phyloP scores from a whole-genome alignment of 148 eudicot species.

The Spergularia marina region DNA sequence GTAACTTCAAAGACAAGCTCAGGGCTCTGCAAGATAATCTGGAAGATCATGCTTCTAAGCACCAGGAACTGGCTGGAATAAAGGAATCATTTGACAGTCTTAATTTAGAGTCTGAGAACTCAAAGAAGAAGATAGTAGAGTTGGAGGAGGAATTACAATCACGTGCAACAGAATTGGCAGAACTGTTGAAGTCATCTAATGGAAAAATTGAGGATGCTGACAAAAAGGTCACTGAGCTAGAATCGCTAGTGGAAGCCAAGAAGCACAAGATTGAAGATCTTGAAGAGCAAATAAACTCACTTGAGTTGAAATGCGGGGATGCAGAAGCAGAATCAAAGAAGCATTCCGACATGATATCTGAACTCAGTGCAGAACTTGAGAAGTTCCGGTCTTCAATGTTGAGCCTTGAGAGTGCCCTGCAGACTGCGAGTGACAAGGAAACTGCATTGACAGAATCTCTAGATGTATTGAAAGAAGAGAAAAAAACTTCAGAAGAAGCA shows the following conservation, averaged over 20 bases:
- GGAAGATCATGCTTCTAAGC: slow-evolving; percentile 62
- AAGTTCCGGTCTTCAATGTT: slow-evolving; percentile 46
- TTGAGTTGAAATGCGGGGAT: slow-evolving; percentile 51
- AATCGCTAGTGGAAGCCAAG: slow-evolving; percentile 56
- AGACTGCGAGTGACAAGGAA: slow-evolving; percentile 54
- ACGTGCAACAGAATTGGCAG: slow-evolving; percentile 53
- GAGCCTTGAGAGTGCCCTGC: slow-evolving; percentile 50
- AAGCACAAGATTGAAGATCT: slow-evolving; percentile 62
- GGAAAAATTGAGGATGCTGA: slow-evolving; percentile 63
- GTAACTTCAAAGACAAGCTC: slow-evolving; percentile 52
- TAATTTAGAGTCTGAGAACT: slow-evolving; percentile 64
- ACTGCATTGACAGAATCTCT: slow-evolving; percentile 40
- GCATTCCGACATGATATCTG: slow-evolving; percentile 44
- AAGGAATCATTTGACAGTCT: slow-evolving; percentile 69
- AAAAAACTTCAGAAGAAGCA: slow-evolving; percentile 47
- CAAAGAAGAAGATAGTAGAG: slow-evolving; percentile 66
- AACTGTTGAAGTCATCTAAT: slow-evolving; percentile 49
- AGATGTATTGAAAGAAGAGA: slow-evolving; percentile 49
- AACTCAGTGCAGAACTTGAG: slow-evolving; percentile 50
- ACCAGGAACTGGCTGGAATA: slow-evolving; percentile 56
- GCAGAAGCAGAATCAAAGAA: slow-evolving; percentile 54
- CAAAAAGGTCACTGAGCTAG: slow-evolving; percentile 51
- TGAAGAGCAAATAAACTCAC: slow-evolving; percentile 49
- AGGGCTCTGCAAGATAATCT: slow-evolving; percentile 57
- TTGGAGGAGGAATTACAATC: slow-evolving; percentile 59